Evolutionary conservation across 78 protist species (phyloP).

Genomic region (Tieghemostelium lacteum): DNA sequence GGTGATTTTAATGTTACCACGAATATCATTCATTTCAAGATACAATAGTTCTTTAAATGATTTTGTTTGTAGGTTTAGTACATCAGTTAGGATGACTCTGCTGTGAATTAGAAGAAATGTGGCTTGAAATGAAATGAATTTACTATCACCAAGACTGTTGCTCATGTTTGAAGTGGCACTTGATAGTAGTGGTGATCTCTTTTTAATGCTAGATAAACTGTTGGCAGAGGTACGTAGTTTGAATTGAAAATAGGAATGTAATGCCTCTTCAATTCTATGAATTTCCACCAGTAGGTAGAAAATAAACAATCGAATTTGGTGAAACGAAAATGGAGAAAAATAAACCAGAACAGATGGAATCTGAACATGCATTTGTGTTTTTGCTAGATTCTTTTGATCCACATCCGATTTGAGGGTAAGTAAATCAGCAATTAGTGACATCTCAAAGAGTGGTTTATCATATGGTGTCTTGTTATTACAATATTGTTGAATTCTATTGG

Average conservation of each 20-base stretch:
- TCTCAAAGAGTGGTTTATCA: slow-evolving; percentile 40
- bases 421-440: slow-evolving; percentile 29
- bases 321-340: slow-evolving; percentile 63
- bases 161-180: neutral
- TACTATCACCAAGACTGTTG: no score
- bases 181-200: no score
- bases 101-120: neutral
- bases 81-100: no score
- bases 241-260: slow-evolving; percentile 36
- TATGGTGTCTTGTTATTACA: slow-evolving; percentile 1
- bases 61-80: neutral
- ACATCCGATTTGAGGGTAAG: neutral
- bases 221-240: neutral
- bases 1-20: no score
- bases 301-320: slow-evolving; percentile 51
- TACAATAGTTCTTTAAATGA: no score
- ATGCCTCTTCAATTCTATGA: slow-evolving; percentile 43
- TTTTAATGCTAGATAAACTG: neutral
- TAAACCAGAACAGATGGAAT: slow-evolving; percentile 16
- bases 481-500: slow-evolving; percentile 8
- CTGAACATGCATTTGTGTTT: neutral
- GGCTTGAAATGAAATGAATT: no score
- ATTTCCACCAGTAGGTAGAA: slow-evolving; percentile 30
- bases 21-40: no score
- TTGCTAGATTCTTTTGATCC: neutral